Conservation (phyloP, 352 stramenopile species). For the Thalassiosira livingstoniorum region DNA sequence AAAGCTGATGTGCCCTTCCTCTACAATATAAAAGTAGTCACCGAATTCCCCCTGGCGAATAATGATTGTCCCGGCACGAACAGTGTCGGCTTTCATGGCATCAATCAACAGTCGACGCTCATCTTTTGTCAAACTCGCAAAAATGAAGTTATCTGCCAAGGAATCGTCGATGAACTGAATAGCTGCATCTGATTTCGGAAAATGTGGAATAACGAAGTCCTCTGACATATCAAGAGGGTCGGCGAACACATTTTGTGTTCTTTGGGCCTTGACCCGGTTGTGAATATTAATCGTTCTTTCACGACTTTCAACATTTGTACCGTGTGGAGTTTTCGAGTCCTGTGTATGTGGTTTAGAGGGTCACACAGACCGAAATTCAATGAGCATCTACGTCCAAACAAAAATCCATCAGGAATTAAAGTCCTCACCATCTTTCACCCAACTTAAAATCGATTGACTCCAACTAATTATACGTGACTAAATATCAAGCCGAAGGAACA, state of each 20-base stretch:
- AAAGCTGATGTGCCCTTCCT: slow-evolving; percentile 89
- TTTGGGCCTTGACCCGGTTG: slow-evolving; percentile 67
- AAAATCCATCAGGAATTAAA: background rate
- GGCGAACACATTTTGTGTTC: slow-evolving; percentile 84
- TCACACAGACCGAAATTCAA: background rate
- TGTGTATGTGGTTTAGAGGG: background rate
- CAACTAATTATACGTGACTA: background rate
- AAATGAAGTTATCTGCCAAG: slow-evolving; percentile 85
- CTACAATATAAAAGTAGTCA: slow-evolving; percentile 97
- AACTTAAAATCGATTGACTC: background rate
- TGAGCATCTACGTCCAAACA: background rate
- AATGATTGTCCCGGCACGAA: slow-evolving; percentile 88
- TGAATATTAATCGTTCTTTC: slow-evolving; percentile 83
- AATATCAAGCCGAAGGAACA: background rate
- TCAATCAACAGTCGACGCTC: slow-evolving; percentile 82
- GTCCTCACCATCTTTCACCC: background rate
- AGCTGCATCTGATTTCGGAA: slow-evolving; percentile 75
- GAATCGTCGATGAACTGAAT: slow-evolving; percentile 82
- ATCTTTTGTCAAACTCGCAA: slow-evolving; percentile 73
- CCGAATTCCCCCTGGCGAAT: slow-evolving; percentile 94
- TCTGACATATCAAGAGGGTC: slow-evolving; percentile 77
- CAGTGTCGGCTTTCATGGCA: slow-evolving; percentile 85
- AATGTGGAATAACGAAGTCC: slow-evolving; percentile 74
- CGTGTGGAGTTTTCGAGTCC: slow-evolving; percentile 2
- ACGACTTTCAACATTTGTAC: slow-evolving; percentile 46